Base-by-base conservation (phyloP, 768 basidiomycete genomes). In the Porphyrellus cyaneotinctus region DNA sequence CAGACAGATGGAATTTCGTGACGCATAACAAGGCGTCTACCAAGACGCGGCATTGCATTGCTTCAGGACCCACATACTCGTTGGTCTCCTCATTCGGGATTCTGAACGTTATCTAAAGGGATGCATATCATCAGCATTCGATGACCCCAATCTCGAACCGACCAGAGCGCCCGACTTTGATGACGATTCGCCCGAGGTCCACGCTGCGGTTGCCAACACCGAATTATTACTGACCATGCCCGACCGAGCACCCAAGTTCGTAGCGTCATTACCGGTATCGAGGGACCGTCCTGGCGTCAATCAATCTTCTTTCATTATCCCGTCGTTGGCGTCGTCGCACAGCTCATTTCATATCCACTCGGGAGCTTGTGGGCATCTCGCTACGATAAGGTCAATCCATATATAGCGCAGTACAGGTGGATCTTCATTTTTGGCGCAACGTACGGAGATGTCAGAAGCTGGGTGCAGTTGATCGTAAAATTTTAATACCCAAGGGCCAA, bases 271-370 rank as follows among this genome's bases (percentile, higher is more conserved):
- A 28, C 24, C 3, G 49, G 41, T 35, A 50, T 35, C 9, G 33
- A 50, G 18, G 41, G 33, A 12, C 43, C 49, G 10, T 50, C 75
- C 83, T 7, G 83, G 81, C 23, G 67, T 84, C 46, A 87, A 90
- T 62, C 87, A 87, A 55, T 86, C 71, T 85, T 80, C 75, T 87
- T 88, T 70, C 83, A 86, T 15, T 86, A 81, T 62, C 88, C 74
- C 22, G 76, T 90, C 54, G 76, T 75, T 17, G 73, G 75, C 66
- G 74, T 88, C 38, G 83, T 87, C 6, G 87, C 85, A 2, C 87
- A 88, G 64, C 68, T 91, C 36, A 64, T 89, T 20, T 82, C 85
- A 1, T 87, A 81, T 66, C 88, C 88, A 2, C 62, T 88, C 26
- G 88, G 88, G 35, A 74, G 77, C 36, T 67, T 77, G 1, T 81